Evolutionary conservation across 2,329 filamentous ascomycete genomes (phyloP).

Genomic region (Fusarium sp.): DNA sequence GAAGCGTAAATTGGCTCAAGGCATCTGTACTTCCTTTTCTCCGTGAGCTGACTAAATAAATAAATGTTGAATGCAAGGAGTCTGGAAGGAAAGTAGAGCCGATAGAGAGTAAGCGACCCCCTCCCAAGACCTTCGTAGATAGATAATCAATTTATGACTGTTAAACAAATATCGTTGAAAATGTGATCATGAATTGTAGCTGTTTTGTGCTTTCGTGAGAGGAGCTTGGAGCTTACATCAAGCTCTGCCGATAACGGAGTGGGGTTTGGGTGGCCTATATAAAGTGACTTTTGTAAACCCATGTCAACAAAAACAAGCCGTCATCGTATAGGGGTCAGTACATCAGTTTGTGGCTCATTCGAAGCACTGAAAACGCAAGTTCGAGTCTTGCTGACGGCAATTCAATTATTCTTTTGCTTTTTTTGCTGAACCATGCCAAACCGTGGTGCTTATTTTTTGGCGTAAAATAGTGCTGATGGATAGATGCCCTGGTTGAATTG

Average conservation of each 20-base stretch:
- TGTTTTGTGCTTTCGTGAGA: not conserved
- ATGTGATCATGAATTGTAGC: not conserved
- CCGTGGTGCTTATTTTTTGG: not conserved
- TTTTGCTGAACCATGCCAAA: not conserved
- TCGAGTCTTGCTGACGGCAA: conserved; percentile 45
- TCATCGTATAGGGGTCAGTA: conserved; percentile 48
- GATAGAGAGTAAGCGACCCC: rapidly evolving
- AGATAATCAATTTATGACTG: rapidly evolving
- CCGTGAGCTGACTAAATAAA: conserved; percentile 39
- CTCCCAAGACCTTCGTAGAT: rapidly evolving
- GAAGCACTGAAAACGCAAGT: conserved; percentile 45
- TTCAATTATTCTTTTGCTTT: conserved; percentile 12
- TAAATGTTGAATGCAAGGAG: conserved; percentile 17
- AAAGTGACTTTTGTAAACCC: not conserved
- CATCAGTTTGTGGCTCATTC: conserved; percentile 42
- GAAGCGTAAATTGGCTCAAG: conserved; percentile 31
- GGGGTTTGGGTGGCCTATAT: not conserved
- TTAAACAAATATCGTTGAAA: not conserved
- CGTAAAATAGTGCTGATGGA: not conserved
- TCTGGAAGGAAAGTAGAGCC: not conserved
- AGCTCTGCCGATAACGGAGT: conserved; percentile 17
- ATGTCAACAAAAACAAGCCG: conserved; percentile 32
- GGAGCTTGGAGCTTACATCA: not conserved
- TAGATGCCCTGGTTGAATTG: not conserved
- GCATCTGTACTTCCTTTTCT: conserved; percentile 31